Evolutionary conservation across 139 green algal species (phyloP), one percentile per base, ranked within the genome.

Genomic region (Volvox reticuliferus): DNA sequence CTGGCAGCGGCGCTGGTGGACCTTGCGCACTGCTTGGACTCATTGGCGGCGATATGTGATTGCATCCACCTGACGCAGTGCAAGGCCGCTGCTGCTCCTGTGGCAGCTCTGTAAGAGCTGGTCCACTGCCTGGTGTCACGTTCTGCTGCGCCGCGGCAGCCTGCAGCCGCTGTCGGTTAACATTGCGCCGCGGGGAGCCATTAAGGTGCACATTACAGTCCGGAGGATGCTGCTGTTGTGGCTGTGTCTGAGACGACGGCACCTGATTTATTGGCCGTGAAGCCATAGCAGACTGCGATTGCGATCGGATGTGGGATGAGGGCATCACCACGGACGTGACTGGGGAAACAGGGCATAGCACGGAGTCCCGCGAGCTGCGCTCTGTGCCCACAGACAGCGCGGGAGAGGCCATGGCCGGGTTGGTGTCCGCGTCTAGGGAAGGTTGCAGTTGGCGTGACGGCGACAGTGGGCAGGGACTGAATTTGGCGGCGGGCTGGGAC

Each of bases 361-460:
- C 22, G 26, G 61, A 55, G 21, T 71, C 81, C 18, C 67, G 24
- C 14, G 61, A 26, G 63, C 55, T 50, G 1, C 44, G 35, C 1
- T 76, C 84, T 12, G 84, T 83, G 0, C 9, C 20, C 0, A 71
- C 71, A 20, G 86, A 90, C 3, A 90, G 44, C 3, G 85, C 50
- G 26, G 86, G 86, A 2, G 86, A 90, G 6, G 86, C 86, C 86
- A 90, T 90, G 71, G 50, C 86, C 0, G 86, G 86, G 55, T 90
- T 76, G 19, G 86, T 24, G 73, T 90, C 86, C 22, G 71, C 73
- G 32, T 90, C 86, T 18, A 90, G 73, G n/a, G 86, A 89, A 9
- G 85, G 9, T 24, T 63, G 50, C 22, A 1, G 50, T 62, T 76
- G 61, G 32, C 30, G 55, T 44, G 28, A 24, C 13, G 79, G 35